These are phyloP conservation scores for Trichocladium antarcticum DNA, from an alignment of 495 filamentous ascomycete species.

Conservation along the genomic window DNA sequence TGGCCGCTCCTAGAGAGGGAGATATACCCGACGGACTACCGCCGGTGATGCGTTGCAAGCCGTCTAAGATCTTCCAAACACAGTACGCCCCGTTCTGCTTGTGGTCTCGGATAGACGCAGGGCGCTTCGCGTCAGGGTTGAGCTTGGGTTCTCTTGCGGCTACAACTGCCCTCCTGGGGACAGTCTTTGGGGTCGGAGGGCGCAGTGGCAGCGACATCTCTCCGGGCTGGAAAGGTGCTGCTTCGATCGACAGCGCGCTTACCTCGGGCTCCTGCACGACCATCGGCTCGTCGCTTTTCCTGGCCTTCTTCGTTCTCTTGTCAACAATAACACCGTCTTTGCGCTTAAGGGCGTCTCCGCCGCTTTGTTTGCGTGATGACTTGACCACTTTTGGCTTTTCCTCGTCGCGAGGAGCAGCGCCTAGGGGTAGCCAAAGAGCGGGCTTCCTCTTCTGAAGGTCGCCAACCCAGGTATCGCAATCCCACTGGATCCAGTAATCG, in stretches of 20 bases:
- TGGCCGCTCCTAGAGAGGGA: neutral
- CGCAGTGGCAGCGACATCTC: constrained; percentile 5
- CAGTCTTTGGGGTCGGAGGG: neutral
- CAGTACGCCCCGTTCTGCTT: constrained; percentile 29
- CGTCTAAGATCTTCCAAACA: constrained; percentile 21
- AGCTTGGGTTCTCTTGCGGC: constrained; percentile 12
- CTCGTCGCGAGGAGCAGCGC: constrained; percentile 23
- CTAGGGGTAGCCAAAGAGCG: constrained; percentile 45
- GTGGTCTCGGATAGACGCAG: constrained; percentile 26
- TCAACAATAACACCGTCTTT: constrained; percentile 14
- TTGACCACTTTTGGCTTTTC: constrained; percentile 24
- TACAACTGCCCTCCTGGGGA: neutral
- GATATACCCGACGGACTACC: neutral
- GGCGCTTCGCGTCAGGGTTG: constrained; percentile 26
- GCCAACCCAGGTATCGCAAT: constrained; percentile 59
- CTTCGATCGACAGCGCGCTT: neutral
- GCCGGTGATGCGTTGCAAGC: constrained; percentile 19
- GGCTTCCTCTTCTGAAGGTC: constrained; percentile 45
- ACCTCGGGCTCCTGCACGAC: constrained; percentile 4
- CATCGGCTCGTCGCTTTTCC: constrained; percentile 2
- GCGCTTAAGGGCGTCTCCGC: constrained; percentile 19
- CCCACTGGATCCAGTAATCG: constrained; percentile 60
- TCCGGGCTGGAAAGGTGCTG: neutral
- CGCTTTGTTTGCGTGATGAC: constrained; percentile 20
- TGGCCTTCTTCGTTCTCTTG: constrained; percentile 13